Evolutionary conservation across 305 asterid genomes (phyloP).

Genomic region (Fraxinus baroniana): DNA sequence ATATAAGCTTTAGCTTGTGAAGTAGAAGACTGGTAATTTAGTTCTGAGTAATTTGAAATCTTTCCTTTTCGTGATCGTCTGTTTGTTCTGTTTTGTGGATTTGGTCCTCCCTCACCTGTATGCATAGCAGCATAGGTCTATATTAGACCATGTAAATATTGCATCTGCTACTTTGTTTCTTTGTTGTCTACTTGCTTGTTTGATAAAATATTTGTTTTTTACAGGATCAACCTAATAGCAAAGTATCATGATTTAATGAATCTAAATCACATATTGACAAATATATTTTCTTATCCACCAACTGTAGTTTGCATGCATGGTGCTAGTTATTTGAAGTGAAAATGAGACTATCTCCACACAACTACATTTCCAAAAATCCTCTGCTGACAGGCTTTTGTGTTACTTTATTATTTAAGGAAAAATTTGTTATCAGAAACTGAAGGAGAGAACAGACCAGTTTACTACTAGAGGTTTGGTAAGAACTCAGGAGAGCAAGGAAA

Average conservation of each 20-base stretch:
- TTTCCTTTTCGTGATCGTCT: neutral
- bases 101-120: neutral
- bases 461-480: slow-evolving; percentile 71
- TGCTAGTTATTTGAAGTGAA: neutral
- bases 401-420: slow-evolving; percentile 49
- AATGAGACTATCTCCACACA: neutral
- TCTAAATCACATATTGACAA: neutral
- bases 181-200: neutral
- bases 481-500: slow-evolving; percentile 81
- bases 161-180: neutral
- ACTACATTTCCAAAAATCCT: neutral
- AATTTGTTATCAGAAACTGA: slow-evolving; percentile 81
- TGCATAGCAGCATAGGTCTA: neutral
- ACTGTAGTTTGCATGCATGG: neutral
- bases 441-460: slow-evolving; percentile 64
- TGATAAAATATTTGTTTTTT: neutral
- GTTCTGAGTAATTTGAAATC: neutral
- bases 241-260: neutral
- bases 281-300: neutral
- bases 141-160: neutral
- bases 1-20: neutral
- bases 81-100: neutral
- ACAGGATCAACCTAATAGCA: neutral
- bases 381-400: neutral
- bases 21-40: neutral